A percentile compares a stretch with the other conserved stretches of the same genome.
phyloP scores from a whole-genome alignment of 2,329 filamentous ascomycete genomes.

The Sarocladium kiliense region DNA sequence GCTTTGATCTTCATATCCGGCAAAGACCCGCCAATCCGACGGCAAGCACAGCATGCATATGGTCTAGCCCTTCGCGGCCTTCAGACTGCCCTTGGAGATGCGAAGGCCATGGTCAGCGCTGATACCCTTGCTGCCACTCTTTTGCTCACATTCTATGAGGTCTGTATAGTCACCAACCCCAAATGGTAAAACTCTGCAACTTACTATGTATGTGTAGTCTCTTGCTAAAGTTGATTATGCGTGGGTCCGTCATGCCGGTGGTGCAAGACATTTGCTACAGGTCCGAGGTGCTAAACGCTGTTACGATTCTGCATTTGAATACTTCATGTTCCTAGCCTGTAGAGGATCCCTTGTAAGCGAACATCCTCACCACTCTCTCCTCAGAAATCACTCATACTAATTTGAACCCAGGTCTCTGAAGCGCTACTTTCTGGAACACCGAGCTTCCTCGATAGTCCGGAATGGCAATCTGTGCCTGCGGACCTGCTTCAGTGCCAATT shows the following conservation, averaged over 20 bases:
- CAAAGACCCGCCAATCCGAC: neutral
- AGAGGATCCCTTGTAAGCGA: neutral
- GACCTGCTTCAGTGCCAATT: neutral
- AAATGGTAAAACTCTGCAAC: no score
- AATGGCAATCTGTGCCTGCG: neutral
- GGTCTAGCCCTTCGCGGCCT: neutral
- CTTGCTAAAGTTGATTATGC: neutral
- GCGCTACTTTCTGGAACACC: neutral
- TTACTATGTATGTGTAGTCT: neutral
- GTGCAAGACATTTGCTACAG: neutral
- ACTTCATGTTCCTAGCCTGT: neutral
- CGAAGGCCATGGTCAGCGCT: neutral
- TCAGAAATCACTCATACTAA: neutral
- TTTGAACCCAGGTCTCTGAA: neutral
- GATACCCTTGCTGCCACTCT: neutral
- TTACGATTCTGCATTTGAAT: neutral
- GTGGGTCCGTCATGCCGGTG: conserved; percentile 3
- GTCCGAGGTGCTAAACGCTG: neutral
- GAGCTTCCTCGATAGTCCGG: neutral
- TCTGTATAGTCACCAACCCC: neutral
- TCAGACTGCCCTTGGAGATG: neutral
- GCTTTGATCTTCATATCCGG: neutral
- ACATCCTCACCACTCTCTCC: no score
- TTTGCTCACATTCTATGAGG: neutral
- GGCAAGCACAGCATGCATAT: neutral